These are phyloP conservation scores for Fusarium pseudograminearum DNA, from an alignment of 2,329 filamentous ascomycete genomes.

Conservation along the genomic window DNA sequence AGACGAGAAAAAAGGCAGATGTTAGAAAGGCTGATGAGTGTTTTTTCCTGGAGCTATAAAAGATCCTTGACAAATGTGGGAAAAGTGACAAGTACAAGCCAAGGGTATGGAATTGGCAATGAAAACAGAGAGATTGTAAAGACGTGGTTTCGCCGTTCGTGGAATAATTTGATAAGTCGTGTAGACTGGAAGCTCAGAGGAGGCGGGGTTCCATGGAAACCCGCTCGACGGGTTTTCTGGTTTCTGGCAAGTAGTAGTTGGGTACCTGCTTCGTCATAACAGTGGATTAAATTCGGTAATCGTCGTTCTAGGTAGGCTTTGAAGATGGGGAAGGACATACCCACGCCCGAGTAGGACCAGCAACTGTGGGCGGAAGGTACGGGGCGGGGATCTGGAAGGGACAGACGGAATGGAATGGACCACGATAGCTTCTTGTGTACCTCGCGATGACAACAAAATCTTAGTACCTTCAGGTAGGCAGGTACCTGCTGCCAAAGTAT, in stretches of 20 bases:
- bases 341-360: conserved; percentile 2
- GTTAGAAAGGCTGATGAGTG: conserved; percentile 2
- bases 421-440: conserved; percentile 34
- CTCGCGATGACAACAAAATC: background rate
- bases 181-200: conserved; percentile 23
- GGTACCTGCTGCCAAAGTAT: background rate
- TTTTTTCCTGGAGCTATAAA: conserved; percentile 25
- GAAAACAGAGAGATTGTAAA: conserved; percentile 20
- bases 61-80: conserved; percentile 12
- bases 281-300: conserved; percentile 33
- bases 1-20: conserved; percentile 4
- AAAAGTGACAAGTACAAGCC: conserved; percentile 12
- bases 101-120: conserved; percentile 13
- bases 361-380: conserved; percentile 10
- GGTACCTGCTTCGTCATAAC: conserved; percentile 33
- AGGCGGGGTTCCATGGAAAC: conserved; percentile 36
- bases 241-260: conserved; percentile 23
- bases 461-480: background rate
- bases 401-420: conserved; percentile 10
- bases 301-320: conserved; percentile 23
- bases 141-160: conserved; percentile 24
- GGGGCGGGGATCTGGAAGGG: conserved; percentile 6
- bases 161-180: conserved; percentile 36
- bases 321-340: conserved; percentile 9
- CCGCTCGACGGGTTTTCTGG: conserved; percentile 17